These are phyloP conservation scores for Hanseniaspora pseudoguilliermondii DNA, from an alignment of 805 yeast species.

Conservation along the genomic window DNA sequence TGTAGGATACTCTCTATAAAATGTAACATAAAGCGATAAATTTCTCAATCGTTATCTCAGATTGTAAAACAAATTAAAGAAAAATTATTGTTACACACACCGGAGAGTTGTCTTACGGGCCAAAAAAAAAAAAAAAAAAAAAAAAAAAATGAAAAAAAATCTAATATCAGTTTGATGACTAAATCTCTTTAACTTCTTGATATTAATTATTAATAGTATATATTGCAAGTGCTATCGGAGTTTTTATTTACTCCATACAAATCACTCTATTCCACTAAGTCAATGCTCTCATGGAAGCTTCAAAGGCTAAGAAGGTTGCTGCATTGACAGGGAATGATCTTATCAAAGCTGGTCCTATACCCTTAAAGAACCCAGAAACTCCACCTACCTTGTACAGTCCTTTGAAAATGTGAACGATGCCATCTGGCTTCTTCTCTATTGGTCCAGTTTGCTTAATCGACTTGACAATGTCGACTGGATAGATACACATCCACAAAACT, in stretches of 20 bases:
- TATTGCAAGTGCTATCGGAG: not conserved
- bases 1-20: too few relatives aligned
- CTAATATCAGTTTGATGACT: too few relatives aligned
- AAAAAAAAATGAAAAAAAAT: too few relatives aligned
- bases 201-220: too few relatives aligned
- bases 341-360: slow-evolving; percentile 80
- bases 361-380: slow-evolving; percentile 68
- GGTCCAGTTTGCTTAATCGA: slow-evolving; percentile 54
- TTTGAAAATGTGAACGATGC: slow-evolving; percentile 46
- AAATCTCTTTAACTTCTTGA: too few relatives aligned
- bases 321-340: slow-evolving; percentile 99
- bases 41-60: too few relatives aligned
- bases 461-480: slow-evolving; percentile 86
- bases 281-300: slow-evolving; percentile 61
- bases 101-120: too few relatives aligned
- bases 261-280: not conserved
- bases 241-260: not conserved
- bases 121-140: too few relatives aligned
- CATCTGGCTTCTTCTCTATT: slow-evolving; percentile 42
- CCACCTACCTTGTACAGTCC: slow-evolving; percentile 50
- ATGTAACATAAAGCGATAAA: too few relatives aligned
- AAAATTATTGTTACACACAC: too few relatives aligned
- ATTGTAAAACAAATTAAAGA: too few relatives aligned
- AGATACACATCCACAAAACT: slow-evolving; percentile 67
- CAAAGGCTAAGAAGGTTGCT: slow-evolving; percentile 90